phyloP scores from a whole-genome alignment of 352 stramenopile genomes.

The Pythium sp. region DNA sequence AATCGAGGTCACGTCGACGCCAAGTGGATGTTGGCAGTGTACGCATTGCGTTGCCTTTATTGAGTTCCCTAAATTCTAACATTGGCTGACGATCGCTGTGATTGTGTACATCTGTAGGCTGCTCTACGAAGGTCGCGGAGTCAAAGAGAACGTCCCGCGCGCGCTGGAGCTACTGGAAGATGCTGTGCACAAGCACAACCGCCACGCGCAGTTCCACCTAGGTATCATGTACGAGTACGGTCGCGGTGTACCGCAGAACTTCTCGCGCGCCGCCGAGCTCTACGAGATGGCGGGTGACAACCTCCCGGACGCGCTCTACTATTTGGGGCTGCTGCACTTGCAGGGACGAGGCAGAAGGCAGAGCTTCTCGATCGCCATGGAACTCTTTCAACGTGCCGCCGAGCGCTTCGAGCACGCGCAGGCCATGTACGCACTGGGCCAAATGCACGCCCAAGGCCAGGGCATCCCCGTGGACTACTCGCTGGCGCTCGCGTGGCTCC shows the following conservation, averaged over 20 bases:
- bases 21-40: slow-evolving; percentile 57
- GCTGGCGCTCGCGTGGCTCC: slow-evolving; percentile 47
- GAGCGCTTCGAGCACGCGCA: slow-evolving; percentile 30
- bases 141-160: slow-evolving; percentile 26
- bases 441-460: slow-evolving; percentile 43
- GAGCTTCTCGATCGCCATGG: slow-evolving; percentile 29
- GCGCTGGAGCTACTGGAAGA: slow-evolving; percentile 34
- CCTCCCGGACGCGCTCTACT: slow-evolving; percentile 53
- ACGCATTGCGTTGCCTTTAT: background rate
- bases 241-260: slow-evolving; percentile 33
- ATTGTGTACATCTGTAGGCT: slow-evolving; percentile 20
- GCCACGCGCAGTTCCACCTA: slow-evolving; percentile 37
- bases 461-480: slow-evolving; percentile 32
- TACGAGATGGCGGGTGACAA: slow-evolving; percentile 28
- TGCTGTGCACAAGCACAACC: slow-evolving; percentile 21
- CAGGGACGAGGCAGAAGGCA: slow-evolving; percentile 41
- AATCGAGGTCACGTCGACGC: slow-evolving; percentile 36
- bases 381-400: slow-evolving; percentile 41
- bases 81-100: background rate
- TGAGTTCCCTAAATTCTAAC: background rate
- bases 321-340: slow-evolving; percentile 44
- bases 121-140: slow-evolving; percentile 40
- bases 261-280: slow-evolving; percentile 29
- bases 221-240: slow-evolving; percentile 56
- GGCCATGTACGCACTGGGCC: slow-evolving; percentile 51